A percentile compares a stretch with the other conserved stretches of the same genome.
phyloP scores from a whole-genome alignment of 768 basidiomycete genomes.

The Termitomyces sp. region DNA sequence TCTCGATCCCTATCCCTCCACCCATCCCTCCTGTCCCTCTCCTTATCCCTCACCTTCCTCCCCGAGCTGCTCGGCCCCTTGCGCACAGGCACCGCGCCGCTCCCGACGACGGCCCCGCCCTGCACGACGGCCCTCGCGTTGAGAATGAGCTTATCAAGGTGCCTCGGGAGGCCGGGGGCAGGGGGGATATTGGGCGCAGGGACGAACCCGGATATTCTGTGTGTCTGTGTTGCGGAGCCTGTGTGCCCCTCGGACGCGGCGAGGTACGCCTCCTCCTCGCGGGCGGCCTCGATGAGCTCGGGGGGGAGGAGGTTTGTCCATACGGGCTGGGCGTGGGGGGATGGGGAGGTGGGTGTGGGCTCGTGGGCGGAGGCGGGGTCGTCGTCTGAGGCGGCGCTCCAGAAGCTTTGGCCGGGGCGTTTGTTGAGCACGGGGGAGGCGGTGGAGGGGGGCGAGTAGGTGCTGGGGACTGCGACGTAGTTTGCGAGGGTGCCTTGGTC shows the following conservation, averaged over 20 bases:
- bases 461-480: conserved; percentile 71
- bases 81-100: conserved; percentile 23
- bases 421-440: conserved; percentile 9
- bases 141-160: conserved; percentile 91
- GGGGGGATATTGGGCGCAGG: conserved; percentile 81
- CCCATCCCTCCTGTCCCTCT: conserved; percentile 6
- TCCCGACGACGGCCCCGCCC: conserved; percentile 26
- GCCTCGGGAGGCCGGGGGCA: conserved; percentile 84
- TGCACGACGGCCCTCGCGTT: conserved; percentile 45
- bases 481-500: conserved; percentile 94
- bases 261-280: conserved; percentile 80
- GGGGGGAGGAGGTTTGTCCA: conserved; percentile 85
- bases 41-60: conserved; percentile 16
- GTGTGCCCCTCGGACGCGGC: conserved; percentile 38
- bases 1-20: conserved; percentile 26
- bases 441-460: conserved; percentile 22
- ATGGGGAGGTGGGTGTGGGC: not conserved
- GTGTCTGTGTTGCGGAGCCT: conserved; percentile 12
- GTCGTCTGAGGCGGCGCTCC: conserved; percentile 35
- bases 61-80: conserved; percentile 18
- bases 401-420: conserved; percentile 37
- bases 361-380: conserved; percentile 19
- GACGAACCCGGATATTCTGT: conserved; percentile 35
- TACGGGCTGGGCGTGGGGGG: not conserved
- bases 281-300: conserved; percentile 75